These are phyloP conservation scores for Coniosporium apollinis DNA, from an alignment of 495 filamentous ascomycete species.

Conservation along the genomic window DNA sequence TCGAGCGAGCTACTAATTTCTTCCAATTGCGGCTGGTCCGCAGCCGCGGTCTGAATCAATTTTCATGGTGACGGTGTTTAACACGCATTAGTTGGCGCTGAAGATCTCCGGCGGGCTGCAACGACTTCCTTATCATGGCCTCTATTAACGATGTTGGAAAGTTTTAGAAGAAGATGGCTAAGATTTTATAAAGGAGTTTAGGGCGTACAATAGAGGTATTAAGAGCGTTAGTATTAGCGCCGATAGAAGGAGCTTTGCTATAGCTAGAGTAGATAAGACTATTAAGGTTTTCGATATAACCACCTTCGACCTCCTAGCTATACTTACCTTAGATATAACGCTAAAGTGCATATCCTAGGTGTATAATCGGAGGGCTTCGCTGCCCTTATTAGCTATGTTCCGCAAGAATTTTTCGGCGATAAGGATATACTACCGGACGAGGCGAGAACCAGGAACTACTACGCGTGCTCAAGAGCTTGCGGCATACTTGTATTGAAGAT, in stretches of 20 bases:
- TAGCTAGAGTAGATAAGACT: slow-evolving; percentile 68
- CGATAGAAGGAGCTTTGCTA: slow-evolving; percentile 89
- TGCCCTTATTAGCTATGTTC: slow-evolving; percentile 83
- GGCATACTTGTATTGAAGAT: too few relatives aligned
- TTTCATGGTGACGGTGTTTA: too few relatives aligned
- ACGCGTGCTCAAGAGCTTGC: slow-evolving; percentile 56
- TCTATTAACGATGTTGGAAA: slow-evolving; percentile 89
- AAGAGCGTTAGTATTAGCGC: slow-evolving; percentile 63
- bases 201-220: slow-evolving; percentile 75
- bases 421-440: slow-evolving; percentile 72
- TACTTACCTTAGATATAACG: slow-evolving; percentile 54
- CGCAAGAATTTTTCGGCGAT: slow-evolving; percentile 55
- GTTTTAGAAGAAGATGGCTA: slow-evolving; percentile 99
- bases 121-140: slow-evolving; percentile 87
- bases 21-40: too few relatives aligned
- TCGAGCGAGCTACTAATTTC: too few relatives aligned
- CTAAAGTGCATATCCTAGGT: slow-evolving; percentile 86
- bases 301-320: slow-evolving; percentile 78
- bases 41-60: too few relatives aligned
- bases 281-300: slow-evolving; percentile 94
- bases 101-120: too few relatives aligned
- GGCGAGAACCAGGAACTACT: slow-evolving; percentile 60
- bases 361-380: slow-evolving; percentile 68
- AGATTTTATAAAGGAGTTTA: slow-evolving; percentile 97
- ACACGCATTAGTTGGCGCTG: too few relatives aligned